Evolutionary conservation across 1,284 basidiomycete species (phyloP).

Genomic region (Volvariella volvacea): DNA sequence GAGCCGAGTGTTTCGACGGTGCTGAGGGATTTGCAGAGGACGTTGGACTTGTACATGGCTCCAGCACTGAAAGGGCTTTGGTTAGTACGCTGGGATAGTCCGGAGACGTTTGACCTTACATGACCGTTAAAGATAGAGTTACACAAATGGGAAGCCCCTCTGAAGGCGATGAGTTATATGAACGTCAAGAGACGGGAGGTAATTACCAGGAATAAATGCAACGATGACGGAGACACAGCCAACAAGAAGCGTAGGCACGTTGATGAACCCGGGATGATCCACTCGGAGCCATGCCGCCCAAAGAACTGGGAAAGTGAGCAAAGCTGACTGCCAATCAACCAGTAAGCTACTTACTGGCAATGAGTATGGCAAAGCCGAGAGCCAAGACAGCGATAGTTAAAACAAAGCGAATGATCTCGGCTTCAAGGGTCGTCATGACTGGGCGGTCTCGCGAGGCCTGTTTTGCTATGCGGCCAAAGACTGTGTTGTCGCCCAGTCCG

Average conservation of each 20-base stretch:
- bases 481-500: slow-evolving; percentile 50
- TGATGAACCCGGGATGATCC: slow-evolving; percentile 49
- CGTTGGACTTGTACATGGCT: neutral
- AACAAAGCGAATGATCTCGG: slow-evolving; percentile 36
- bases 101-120: slow-evolving; percentile 36
- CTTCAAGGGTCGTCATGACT: slow-evolving; percentile 34
- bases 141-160: slow-evolving; percentile 43
- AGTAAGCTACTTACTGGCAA: slow-evolving; percentile 35
- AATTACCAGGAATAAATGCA: slow-evolving; percentile 44
- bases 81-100: neutral
- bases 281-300: slow-evolving; percentile 47
- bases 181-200: slow-evolving; percentile 13
- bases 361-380: slow-evolving; percentile 35
- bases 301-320: slow-evolving; percentile 20
- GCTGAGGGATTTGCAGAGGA: slow-evolving; percentile 21
- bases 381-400: slow-evolving; percentile 35
- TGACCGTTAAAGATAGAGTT: slow-evolving; percentile 40
- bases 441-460: slow-evolving; percentile 39
- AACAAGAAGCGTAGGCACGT: slow-evolving; percentile 45
- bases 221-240: slow-evolving; percentile 56
- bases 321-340: slow-evolving; percentile 6
- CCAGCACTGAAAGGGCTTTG: neutral
- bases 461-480: slow-evolving; percentile 52
- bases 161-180: slow-evolving; percentile 13
- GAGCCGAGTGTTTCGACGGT: slow-evolving; percentile 45